Conservation (phyloP, 1,284 basidiomycete species). For the Malassezia globosa region DNA sequence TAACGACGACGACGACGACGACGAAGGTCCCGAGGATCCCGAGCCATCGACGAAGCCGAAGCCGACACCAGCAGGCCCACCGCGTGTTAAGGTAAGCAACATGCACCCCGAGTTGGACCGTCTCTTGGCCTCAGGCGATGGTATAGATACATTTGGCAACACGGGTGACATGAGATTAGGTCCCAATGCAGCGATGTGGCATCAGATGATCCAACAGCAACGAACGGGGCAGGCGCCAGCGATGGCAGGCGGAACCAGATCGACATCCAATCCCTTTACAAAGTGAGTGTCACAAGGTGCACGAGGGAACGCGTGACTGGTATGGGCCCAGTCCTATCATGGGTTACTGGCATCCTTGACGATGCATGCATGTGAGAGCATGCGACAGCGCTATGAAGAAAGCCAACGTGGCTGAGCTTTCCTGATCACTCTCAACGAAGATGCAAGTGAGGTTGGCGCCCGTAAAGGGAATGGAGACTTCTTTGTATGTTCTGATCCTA, state of each 20-base stretch:
- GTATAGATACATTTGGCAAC: slow-evolving; percentile 45
- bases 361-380: too few species aligned
- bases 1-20: too few species aligned
- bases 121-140: slow-evolving; percentile 40
- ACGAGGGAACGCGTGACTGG: too few species aligned
- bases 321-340: too few species aligned
- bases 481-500: slow-evolving; percentile 7
- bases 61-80: slow-evolving; percentile 10
- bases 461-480: too few species aligned
- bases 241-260: background rate
- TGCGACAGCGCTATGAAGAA: too few species aligned
- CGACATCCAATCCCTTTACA: slow-evolving; percentile 11
- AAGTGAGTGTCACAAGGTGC: too few species aligned
- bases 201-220: slow-evolving; percentile 23
- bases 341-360: too few species aligned
- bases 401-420: too few species aligned
- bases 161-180: slow-evolving; percentile 43
- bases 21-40: slow-evolving; percentile 1
- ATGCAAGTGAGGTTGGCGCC: too few species aligned
- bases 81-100: slow-evolving; percentile 19
- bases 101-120: slow-evolving; percentile 38
- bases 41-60: background rate
- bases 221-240: slow-evolving; percentile 16
- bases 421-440: too few species aligned
- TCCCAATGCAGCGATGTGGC: slow-evolving; percentile 23